Evolutionary conservation across 1,284 basidiomycete genomes (phyloP), one percentile per base, ranked within the genome.

Genomic region (Macrocybe sp.): DNA sequence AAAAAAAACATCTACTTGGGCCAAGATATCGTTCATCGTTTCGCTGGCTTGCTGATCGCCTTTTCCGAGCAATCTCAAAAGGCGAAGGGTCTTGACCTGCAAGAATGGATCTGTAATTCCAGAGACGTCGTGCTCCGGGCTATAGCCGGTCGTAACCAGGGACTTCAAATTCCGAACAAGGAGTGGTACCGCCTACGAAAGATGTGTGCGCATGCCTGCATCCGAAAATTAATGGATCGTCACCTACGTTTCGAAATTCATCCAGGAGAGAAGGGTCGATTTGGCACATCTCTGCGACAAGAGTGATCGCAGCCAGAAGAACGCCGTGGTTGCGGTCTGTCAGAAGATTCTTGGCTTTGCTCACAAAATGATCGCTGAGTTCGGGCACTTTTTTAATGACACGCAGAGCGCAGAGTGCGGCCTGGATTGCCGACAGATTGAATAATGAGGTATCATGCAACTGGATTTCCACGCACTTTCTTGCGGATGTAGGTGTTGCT

Each of bases 401-500:
- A 36, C 97, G 81, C 47, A 98, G 77, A n/a, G 96, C 97, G 67
- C 97, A 99, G 10, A 99, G 78, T 3, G 96, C 89, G 40, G 97
- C 96, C 92, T 97, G 53, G 12, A 32, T 45, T 36, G 42, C 37
- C 47, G 51, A 38, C 50, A 38, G 34, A 45, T 46, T 35, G 16
- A 37, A 31, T 30, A 44, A 42, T 41, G 43, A 44, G 52, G 37
- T 52, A 53, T 48, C 41, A 40, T 40, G 28, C 7, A 47, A 11
- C 37, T 37, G 8, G 46, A 28, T 14, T 37, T 39, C 39, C 14
- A 50, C 71, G 42, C 54, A 91, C 94, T 85, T 99, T 99, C 69
- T 98, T 98, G 48, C 97, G 89, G 55, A 99, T 97, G 69, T 99
- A 99, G 6, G 96, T 93, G 68, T 99, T 99, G 61, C 91, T 96